phyloP scores from a whole-genome alignment of 257 asterid genomes.

The Nicotiana obtusifolia region DNA sequence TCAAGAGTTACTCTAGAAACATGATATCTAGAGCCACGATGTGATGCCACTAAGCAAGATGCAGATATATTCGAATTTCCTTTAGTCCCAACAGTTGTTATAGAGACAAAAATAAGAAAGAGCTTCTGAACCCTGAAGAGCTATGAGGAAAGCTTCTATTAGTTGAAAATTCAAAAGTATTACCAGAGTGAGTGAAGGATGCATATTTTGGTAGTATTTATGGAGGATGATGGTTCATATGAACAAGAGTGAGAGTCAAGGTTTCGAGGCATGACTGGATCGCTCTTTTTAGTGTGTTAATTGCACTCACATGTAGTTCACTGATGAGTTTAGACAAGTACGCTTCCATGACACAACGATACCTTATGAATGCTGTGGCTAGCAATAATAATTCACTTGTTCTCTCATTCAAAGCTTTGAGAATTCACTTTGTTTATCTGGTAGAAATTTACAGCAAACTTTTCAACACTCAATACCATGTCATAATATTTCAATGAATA shows the following conservation, averaged over 20 bases:
- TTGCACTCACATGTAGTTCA: not conserved
- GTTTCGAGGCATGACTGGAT: not conserved
- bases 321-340: not conserved
- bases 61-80: not conserved
- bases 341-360: not conserved
- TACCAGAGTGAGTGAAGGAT: not conserved
- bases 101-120: not conserved
- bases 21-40: not conserved
- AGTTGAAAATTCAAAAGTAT: not conserved
- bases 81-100: not conserved
- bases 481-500: not conserved
- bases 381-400: not conserved
- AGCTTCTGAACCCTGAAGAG: not conserved
- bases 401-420: no score
- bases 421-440: not conserved
- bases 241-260: not conserved
- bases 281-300: not conserved
- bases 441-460: not conserved
- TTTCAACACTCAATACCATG: not conserved
- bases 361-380: not conserved
- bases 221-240: not conserved
- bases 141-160: not conserved
- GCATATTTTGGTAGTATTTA: not conserved
- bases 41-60: not conserved
- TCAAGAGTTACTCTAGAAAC: not conserved